Evolutionary conservation across 257 asterid species (phyloP), one percentile per base, ranked within the genome.

Genomic region (Solanum appendiculatum): DNA sequence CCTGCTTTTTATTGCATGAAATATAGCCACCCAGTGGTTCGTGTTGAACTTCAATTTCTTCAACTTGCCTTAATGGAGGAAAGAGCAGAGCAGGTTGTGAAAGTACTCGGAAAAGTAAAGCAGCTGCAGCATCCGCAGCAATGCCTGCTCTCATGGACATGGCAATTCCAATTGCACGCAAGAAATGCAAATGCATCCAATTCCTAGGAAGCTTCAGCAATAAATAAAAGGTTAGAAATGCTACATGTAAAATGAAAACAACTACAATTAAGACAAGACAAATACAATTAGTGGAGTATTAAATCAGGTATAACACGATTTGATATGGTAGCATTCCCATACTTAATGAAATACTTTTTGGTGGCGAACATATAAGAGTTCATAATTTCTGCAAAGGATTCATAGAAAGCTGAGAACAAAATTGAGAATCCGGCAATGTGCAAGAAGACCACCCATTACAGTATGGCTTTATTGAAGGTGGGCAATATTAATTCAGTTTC

Each of bases 111-210:
- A 97, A 97, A 92, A 97, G 99, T 86, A 97, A 92, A 88, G 99
- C 99, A 92, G 99, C 99, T 39, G 99, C 99, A 83, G 99, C 91
- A 92, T 96, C 99, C 51, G 99, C 99, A 80, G 99, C 96, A 88
- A 97, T 93, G 66, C 99, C 99, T 84, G 95, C 96, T 92, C 99
- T 93, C 99, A 97, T 96, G 86, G 99, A 97, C 99, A 97, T 97
- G 31, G 99, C 99, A 84, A 94, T 92, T 74, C 99, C 99, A 82
- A 97, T 97, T 60, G 99, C 99, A 86, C 98, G 98, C 90, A 97
- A 91, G 88, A 97, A 97, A 92, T 97, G 99, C 93, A 97, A 92
- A 89, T 97, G 99, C 99, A 97, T 95, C 99, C 99, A 97, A 74
- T 97, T 97, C 90, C 99, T 92, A 42, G 99, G 99, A 83, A 97